Evolutionary conservation across 495 filamentous ascomycete species (phyloP), one percentile per base, ranked within the genome.

Genomic region (Thermochaetoides thermophila): DNA sequence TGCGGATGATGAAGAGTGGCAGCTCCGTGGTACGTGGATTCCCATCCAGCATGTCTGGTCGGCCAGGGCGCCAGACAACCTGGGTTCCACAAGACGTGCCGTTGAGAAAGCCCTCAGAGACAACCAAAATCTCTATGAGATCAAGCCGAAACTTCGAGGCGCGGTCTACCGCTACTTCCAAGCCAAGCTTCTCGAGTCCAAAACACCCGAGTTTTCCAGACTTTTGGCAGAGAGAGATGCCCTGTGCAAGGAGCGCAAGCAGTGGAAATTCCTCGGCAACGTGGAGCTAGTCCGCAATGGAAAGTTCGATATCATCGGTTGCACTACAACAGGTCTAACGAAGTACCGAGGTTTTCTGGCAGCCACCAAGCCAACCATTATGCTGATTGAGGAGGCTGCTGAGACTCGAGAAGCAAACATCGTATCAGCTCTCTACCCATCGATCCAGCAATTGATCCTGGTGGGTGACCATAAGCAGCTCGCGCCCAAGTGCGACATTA

Each of bases 301-400:
- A 17, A 15, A 27, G 2, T 48, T 64, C 17, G 49, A 65, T 25
- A 50, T 69, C 20, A 49, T 71, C 14, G 65, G 65, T n/a, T 66
- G 64, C 31, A 71, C 65, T 0, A 69, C 62, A 0, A 69, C 87
- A 0, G 89, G 89, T 3, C 50, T 95, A n/a, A 82, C 75, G 47
- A 95, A 95, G 44, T 86, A 89, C 40, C 72, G 87, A 12, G 73
- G 60, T 2, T 58, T 92, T 0, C 55, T 96, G 15, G 69, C 79
- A 9, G 73, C 71, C 16, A 39, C 92, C 12, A 60, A 70, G 18
- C 85, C 89, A 0, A 69, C 53, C 10, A 58, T 64, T 10, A 50
- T 72, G 17, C 57, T 74, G 6, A 66, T 71, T 25, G 69, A 74
- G 46, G 70, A 74, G 39, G 71, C 71, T 3, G 69, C 64, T 5